These are phyloP conservation scores for Ballota nigra DNA, from an alignment of 257 asterid genomes.

Conservation along the genomic window DNA sequence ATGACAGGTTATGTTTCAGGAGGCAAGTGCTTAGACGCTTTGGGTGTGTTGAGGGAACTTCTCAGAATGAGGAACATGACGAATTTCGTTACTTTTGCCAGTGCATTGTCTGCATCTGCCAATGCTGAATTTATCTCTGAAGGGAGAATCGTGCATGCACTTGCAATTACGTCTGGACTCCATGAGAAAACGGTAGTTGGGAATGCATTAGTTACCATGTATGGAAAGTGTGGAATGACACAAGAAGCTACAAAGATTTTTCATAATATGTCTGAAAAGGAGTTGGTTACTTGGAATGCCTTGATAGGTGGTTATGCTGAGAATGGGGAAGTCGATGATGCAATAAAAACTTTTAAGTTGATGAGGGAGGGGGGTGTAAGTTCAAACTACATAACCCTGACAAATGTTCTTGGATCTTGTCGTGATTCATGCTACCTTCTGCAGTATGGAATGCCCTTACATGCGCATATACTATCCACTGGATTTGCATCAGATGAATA, in stretches of 20 bases:
- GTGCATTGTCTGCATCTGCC: slow-evolving; percentile 72
- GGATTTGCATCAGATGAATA: slow-evolving; percentile 66
- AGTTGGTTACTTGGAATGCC: slow-evolving; percentile 86
- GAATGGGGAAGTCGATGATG: slow-evolving; percentile 48
- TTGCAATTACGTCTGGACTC: slow-evolving; percentile 52
- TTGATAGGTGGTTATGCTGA: slow-evolving; percentile 71
- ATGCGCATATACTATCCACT: slow-evolving; percentile 46
- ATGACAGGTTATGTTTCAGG: slow-evolving; percentile 67
- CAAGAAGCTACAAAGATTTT: slow-evolving; percentile 58
- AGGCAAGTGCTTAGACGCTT: slow-evolving; percentile 53
- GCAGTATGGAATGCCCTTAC: slow-evolving; percentile 65
- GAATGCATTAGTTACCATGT: slow-evolving; percentile 86
- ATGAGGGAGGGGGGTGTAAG: slow-evolving; percentile 48
- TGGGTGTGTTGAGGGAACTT: slow-evolving; percentile 46
- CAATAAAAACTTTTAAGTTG: slow-evolving; percentile 43
- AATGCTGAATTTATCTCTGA: slow-evolving; percentile 45
- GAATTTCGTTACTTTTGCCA: slow-evolving; percentile 68
- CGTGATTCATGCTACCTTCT: slow-evolving; percentile 46
- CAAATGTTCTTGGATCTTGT: slow-evolving; percentile 65
- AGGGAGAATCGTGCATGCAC: slow-evolving; percentile 66
- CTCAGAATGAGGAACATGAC: slow-evolving; percentile 36
- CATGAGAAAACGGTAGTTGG: slow-evolving; percentile 62
- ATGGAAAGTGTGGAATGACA: slow-evolving; percentile 65
- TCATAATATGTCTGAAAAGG: slow-evolving; percentile 52
- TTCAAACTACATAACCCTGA: slow-evolving; percentile 71